These are phyloP conservation scores for Filobasidium wieringae DNA, from an alignment of 768 basidiomycete species.

Conservation along the genomic window DNA sequence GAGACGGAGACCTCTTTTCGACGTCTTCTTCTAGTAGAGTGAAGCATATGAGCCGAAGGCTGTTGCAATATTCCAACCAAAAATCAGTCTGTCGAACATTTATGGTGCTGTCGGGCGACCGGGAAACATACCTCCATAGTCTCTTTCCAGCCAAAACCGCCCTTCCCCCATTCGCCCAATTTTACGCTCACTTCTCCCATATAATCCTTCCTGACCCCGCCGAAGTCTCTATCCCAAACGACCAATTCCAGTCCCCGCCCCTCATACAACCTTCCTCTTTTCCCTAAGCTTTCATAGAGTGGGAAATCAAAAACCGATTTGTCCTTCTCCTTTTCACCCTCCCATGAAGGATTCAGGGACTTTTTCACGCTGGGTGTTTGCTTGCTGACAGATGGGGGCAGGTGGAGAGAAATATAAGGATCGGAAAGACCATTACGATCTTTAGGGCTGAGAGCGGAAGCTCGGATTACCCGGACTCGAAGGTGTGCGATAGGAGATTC, in stretches of 20 bases:
- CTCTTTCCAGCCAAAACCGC: constrained; percentile 41
- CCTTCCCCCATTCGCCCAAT: constrained; percentile 56
- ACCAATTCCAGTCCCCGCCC: constrained; percentile 56
- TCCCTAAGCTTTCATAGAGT: constrained; percentile 62
- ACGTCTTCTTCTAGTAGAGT: constrained; percentile 47
- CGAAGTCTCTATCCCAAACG: constrained; percentile 72
- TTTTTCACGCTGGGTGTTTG: constrained; percentile 68
- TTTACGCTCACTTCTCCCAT: constrained; percentile 73
- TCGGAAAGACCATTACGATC: constrained; percentile 31
- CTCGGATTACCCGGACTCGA: constrained; percentile 32
- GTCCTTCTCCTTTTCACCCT: constrained; percentile 39
- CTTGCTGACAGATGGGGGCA: constrained; percentile 55
- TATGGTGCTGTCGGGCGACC: neutral
- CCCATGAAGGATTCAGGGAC: constrained; percentile 56
- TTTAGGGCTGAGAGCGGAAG: constrained; percentile 29
- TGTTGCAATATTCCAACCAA: constrained; percentile 26
- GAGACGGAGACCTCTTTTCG: constrained; percentile 34
- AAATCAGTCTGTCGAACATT: neutral
- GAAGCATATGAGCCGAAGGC: constrained; percentile 43
- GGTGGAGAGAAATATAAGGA: constrained; percentile 45
- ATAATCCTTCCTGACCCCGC: constrained; percentile 66
- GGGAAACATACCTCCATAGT: constrained; percentile 53
- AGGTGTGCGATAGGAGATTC: constrained; percentile 33
- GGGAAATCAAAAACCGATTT: constrained; percentile 85
- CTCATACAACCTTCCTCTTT: constrained; percentile 35